Conservation (phyloP, 1,284 basidiomycete species). For the Coniferiporia weirii region DNA sequence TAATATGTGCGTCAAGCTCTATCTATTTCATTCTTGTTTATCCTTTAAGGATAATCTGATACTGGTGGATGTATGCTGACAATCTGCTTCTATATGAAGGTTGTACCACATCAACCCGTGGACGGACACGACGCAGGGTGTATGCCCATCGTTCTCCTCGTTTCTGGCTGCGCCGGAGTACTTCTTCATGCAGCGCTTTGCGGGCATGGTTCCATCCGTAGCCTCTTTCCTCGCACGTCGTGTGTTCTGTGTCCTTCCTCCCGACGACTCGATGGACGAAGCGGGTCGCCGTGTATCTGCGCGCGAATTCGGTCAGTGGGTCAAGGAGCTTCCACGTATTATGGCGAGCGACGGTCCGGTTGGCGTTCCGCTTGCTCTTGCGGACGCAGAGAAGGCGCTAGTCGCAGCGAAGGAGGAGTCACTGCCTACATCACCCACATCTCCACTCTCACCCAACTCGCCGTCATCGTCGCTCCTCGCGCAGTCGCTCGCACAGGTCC, state of each 20-base stretch:
- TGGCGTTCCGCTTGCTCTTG: conserved; percentile 18
- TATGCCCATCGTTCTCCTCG: conserved; percentile 77
- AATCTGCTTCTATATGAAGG: conserved; percentile 38
- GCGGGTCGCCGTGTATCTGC: conserved; percentile 63
- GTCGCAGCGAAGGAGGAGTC: not conserved
- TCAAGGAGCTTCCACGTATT: conserved; percentile 71
- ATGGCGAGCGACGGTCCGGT: conserved; percentile 38
- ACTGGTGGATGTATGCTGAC: not conserved
- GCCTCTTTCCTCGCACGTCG: conserved; percentile 82
- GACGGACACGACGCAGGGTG: conserved; percentile 82
- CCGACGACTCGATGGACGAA: conserved; percentile 47
- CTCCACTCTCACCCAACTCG: not conserved
- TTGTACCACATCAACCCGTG: conserved; percentile 98
- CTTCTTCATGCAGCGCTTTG: conserved; percentile 88
- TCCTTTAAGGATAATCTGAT: not conserved
- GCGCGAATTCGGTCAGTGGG: conserved; percentile 83
- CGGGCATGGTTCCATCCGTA: conserved; percentile 85
- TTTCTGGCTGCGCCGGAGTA: conserved; percentile 76
- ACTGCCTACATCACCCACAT: not conserved
- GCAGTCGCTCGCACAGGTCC: conserved; percentile 14
- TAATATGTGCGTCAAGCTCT: conserved; percentile 68
- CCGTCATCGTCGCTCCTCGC: conserved; percentile 7
- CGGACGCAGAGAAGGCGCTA: conserved; percentile 13
- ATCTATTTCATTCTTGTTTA: conserved; percentile 8
- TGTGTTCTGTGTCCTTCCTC: conserved; percentile 77